A percentile compares a stretch with the other conserved stretches of the same genome.
Evolutionary conservation across 768 basidiomycete genomes (phyloP).

Genomic region (Kwoniella dejecticola): DNA sequence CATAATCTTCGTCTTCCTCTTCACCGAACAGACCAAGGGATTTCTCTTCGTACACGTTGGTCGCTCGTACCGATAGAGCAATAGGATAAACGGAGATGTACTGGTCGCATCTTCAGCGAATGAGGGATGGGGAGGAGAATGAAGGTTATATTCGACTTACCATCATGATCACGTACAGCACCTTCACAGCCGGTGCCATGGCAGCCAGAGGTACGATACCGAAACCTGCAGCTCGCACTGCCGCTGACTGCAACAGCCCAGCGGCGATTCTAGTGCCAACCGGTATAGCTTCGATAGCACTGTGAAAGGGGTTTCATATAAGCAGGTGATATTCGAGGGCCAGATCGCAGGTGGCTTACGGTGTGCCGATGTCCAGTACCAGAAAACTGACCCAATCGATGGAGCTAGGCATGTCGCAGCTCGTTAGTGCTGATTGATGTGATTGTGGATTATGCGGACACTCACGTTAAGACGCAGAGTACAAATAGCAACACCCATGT

Average conservation of each 20-base stretch:
- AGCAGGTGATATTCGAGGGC: no score
- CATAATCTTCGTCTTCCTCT: constrained; percentile 59
- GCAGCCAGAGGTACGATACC: constrained; percentile 68
- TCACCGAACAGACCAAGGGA: constrained; percentile 76
- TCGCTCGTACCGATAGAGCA: constrained; percentile 68
- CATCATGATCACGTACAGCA: constrained; percentile 92
- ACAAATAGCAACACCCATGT: constrained; percentile 84
- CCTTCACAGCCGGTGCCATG: constrained; percentile 87
- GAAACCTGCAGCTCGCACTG: constrained; percentile 86
- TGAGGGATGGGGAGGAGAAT: no score
- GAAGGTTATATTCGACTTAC: no score
- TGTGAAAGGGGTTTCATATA: constrained; percentile 6
- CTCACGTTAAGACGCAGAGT: constrained; percentile 71
- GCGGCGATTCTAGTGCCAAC: constrained; percentile 69
- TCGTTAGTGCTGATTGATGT: no score
- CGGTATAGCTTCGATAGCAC: constrained; percentile 68
- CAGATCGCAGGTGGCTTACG: constrained; percentile 45
- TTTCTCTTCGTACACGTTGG: constrained; percentile 78
- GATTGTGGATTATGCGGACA: no score
- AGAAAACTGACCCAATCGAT: constrained; percentile 91
- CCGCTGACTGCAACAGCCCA: constrained; percentile 74
- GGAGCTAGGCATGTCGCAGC: no score
- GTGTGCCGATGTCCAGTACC: constrained; percentile 80
- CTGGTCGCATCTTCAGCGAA: no score
- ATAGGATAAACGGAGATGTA: constrained; percentile 41